Evolutionary conservation across 192 early-diverging fungal genomes (phyloP), one percentile per base, ranked within the genome.

Genomic region (Thamnidium elegans): DNA sequence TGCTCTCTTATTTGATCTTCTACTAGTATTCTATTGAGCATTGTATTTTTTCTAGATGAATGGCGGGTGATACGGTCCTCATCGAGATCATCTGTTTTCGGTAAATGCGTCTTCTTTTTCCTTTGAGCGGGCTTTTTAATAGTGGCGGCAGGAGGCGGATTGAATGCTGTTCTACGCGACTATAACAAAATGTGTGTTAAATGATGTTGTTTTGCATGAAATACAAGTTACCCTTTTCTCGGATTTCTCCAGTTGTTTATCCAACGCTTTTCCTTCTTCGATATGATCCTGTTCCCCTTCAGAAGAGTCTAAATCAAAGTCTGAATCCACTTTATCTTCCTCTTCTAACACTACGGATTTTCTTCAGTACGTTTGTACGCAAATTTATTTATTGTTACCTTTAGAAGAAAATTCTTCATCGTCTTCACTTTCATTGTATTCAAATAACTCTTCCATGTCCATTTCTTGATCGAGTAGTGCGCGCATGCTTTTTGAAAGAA

Each of bases 371-470:
- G 14, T 34, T 44, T 13, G 34, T 17, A 30, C 36, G 13, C 5
- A 45, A 39, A 39, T 39, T 39, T 39, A 67, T 73, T 69, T 63
- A 55, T 70, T 8, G 43, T 20, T 62, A 70, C 71, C 66, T 69
- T 62, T 66, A 51, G 63, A 63, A 61, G 63, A 67, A 32, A 80
- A 82, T 55, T 76, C 80, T 50, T 78, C 80, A 56, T 84, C 83
- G 13, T 54, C 67, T 8, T 69, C 67, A 19, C 70, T 74, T 45
- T 79, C 80, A 47, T 78, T 68, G 21, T 76, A 71, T 59, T 78
- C 74, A 56, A 84, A 84, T 32, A 84, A 34, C 17, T 79, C 80
- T 42, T 84, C 83, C 70, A 84, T 74, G 17, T 84, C 83, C 46
- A 71, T 62, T 70, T 84, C 80, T 48, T 79, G 53, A 60, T 80